Evolutionary conservation across 257 asterid genomes (phyloP), one percentile per base, ranked within the genome.

Genomic region (Solanum gandarillasii): DNA sequence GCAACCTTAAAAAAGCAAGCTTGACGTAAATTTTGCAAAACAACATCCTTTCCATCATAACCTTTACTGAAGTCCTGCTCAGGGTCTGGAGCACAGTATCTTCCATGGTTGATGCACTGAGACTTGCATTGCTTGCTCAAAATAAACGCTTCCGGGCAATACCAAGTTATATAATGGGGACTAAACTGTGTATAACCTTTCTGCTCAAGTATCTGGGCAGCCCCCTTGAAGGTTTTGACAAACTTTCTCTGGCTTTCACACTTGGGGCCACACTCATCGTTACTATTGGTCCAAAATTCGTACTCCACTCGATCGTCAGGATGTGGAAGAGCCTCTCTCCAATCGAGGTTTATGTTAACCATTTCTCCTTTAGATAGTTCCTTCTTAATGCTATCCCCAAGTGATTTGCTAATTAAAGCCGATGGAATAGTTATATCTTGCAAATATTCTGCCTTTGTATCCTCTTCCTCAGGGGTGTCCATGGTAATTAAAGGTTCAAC

Each of bases 301-400:
- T 94, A 96, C 89, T 96, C 98, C 70, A 96, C 98, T 86, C 99
- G 93, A 86, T 96, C 99, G 87, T 96, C 99, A 12, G 99, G 99
- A 90, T 96, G 98, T 1, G 99, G 99, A 87, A 96, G 98, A 89
- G 98, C 93, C 92, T 96, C 99, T 87, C 94, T 93, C 99, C 99
- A 96, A 89, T 96, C 99, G 88, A 96, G 98, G 89, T 92, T 93
- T 87, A 96, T 87, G 90, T 48, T 93, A 46, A 96, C 98, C 96
- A 95, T 93, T 82, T 93, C 94, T 36, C 95, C 97, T 46, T 90
- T 92, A 3, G 96, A 87, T 46, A 93, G 67, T 88, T 90, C 94
- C 27, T 91, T 93, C 87, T 95, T 96, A 83, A 96, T 93, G 81
- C 87, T 92, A 86, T 96, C 99, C 83, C 99, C 98, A 46, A 96